phyloP scores from a whole-genome alignment of 2,329 filamentous ascomycete species.

The Neofusicoccum sp. region DNA sequence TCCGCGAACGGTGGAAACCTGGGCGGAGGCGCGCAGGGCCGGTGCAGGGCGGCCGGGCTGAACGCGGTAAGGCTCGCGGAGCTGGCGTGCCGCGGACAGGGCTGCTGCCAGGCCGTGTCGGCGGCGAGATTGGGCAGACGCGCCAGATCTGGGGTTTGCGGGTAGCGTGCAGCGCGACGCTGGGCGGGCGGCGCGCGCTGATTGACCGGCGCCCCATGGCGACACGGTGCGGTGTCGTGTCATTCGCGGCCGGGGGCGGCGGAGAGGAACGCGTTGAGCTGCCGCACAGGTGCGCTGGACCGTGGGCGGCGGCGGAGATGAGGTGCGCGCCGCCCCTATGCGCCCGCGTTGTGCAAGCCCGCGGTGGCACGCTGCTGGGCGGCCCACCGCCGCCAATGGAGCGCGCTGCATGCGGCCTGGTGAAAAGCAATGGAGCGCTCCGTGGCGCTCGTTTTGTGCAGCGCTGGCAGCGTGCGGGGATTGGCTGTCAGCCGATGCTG shows the following conservation, averaged over 20 bases:
- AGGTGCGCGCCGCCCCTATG: slow-evolving; percentile 13
- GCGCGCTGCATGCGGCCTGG: neutral
- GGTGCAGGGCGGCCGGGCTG: slow-evolving; percentile 14
- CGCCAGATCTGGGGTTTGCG: slow-evolving; percentile 15
- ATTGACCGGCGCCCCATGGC: slow-evolving; percentile 7
- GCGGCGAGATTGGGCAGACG: slow-evolving; percentile 10
- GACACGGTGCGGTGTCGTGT: slow-evolving; percentile 6
- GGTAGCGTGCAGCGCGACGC: slow-evolving; percentile 6
- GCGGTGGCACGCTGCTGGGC: slow-evolving; percentile 7
- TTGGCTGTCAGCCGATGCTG: slow-evolving; percentile 20
- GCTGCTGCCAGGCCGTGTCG: slow-evolving; percentile 2
- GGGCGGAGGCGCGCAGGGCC: slow-evolving; percentile 6
- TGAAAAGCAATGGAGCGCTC: slow-evolving; percentile 13
- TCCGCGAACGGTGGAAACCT: slow-evolving; percentile 15
- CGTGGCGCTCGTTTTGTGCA: neutral
- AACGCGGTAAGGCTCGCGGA: slow-evolving; percentile 9
- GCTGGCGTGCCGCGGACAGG: slow-evolving; percentile 12
- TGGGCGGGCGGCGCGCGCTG: neutral
- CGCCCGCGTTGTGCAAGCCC: slow-evolving; percentile 5
- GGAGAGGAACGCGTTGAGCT: slow-evolving; percentile 13
- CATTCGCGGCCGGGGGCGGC: slow-evolving; percentile 11
- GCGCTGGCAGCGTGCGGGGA: slow-evolving; percentile 18
- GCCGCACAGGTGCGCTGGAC: neutral
- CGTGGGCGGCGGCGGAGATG: slow-evolving; percentile 6
- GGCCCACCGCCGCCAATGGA: too few species aligned